Conservation (phyloP, 2,329 filamentous ascomycete species). For the Fusarium heterosporum region DNA sequence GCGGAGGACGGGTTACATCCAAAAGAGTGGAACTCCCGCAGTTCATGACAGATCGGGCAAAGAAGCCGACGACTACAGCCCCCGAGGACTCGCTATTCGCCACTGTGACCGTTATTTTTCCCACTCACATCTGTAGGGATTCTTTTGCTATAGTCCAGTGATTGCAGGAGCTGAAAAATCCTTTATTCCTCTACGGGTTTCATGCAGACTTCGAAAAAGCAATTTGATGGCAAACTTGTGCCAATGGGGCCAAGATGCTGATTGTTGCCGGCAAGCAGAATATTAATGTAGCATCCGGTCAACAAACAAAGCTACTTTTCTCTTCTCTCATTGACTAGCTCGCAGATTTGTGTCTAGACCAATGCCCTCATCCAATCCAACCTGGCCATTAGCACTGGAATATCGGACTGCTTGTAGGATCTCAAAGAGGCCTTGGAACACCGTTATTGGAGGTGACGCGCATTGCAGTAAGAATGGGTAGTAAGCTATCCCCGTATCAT, state of each 20-base stretch:
- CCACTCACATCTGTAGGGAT: background rate
- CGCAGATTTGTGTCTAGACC: background rate
- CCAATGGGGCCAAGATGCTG: background rate
- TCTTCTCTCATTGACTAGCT: background rate
- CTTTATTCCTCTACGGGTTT: background rate
- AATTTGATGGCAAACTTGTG: background rate
- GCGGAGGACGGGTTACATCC: background rate
- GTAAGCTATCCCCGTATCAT: background rate
- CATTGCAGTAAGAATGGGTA: background rate
- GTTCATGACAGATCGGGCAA: background rate
- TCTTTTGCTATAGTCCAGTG: background rate
- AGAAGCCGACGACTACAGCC: background rate
- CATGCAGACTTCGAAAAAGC: background rate
- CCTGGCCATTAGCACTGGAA: background rate
- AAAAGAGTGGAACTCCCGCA: background rate
- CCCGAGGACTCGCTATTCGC: background rate
- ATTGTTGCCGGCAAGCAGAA: background rate
- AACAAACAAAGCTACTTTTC: background rate
- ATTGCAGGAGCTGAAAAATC: background rate
- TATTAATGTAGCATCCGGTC: background rate
- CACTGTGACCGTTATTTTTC: background rate
- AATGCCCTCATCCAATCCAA: background rate
- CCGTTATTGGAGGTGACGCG: too few relatives aligned
- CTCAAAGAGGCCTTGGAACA: background rate
- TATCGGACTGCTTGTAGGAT: background rate